These are phyloP conservation scores for Eucalyptus regnans DNA, from an alignment of 345 rosid genomes.

Conservation along the genomic window DNA sequence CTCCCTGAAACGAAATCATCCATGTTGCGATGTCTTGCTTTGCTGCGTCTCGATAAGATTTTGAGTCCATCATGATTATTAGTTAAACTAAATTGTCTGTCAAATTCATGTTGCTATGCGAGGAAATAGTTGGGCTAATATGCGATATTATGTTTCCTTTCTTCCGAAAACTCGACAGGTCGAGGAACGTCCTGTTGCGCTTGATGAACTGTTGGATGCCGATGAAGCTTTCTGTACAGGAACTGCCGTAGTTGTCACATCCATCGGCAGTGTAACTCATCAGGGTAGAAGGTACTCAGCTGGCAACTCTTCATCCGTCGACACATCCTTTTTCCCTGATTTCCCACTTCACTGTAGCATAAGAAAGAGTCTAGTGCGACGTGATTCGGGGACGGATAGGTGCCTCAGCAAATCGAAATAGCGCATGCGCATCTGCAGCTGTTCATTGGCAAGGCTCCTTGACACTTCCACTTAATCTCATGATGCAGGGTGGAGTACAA, in stretches of 20 bases:
- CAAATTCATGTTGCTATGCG: not conserved
- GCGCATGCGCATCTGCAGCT: not conserved
- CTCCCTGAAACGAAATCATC: not conserved
- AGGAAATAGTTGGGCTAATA: not conserved
- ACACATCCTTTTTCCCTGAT: not conserved
- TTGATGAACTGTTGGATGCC: slow-evolving; percentile 2
- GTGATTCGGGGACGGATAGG: not conserved
- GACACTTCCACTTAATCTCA: not conserved
- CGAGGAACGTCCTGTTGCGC: not conserved
- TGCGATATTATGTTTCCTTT: not conserved
- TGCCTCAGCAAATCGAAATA: not conserved
- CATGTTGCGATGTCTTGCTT: not conserved
- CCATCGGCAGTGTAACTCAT: slow-evolving; percentile 16
- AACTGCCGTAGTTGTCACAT: slow-evolving; percentile 20
- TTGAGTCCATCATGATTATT: not conserved
- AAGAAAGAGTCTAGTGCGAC: not conserved
- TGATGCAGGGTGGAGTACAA: slow-evolving; percentile 34
- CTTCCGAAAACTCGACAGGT: not conserved
- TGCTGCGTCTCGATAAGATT: not conserved
- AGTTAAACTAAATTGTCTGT: not conserved
- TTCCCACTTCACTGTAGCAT: not conserved
- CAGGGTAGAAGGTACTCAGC: slow-evolving; percentile 5
- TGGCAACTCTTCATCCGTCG: not conserved
- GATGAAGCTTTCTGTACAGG: slow-evolving; percentile 34
- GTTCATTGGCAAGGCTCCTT: not conserved